Evolutionary conservation across 352 stramenopile genomes (phyloP).

Genomic region (Hyaloperonospora brassicae): DNA sequence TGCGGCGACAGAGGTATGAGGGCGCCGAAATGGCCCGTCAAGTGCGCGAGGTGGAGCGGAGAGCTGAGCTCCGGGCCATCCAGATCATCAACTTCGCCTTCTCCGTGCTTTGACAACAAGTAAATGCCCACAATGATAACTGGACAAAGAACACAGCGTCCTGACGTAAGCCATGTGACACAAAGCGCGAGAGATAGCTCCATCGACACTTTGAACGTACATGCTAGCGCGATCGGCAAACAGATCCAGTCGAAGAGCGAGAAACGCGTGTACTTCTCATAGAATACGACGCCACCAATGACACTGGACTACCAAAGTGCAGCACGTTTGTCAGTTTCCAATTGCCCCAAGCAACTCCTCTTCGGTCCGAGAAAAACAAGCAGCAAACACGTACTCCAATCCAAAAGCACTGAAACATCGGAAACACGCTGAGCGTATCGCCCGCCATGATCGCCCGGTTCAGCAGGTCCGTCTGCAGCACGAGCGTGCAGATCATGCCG

Average conservation of each 20-base stretch:
- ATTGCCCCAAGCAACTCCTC: not conserved
- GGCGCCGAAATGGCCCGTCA: constrained; percentile 69
- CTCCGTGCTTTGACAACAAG: constrained; percentile 65
- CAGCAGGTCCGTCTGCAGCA: constrained; percentile 77
- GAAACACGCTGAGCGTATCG: constrained; percentile 80
- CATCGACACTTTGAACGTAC: constrained; percentile 29
- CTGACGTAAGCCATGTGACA: constrained; percentile 2
- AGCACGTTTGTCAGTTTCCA: not conserved
- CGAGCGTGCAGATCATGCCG: constrained; percentile 72
- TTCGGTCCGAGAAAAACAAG: not conserved
- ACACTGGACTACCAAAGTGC: constrained; percentile 57
- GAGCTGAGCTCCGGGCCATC: constrained; percentile 25
- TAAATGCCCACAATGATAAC: constrained; percentile 84
- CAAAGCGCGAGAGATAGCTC: not conserved
- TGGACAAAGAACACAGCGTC: constrained; percentile 13
- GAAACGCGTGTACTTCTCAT: constrained; percentile 78
- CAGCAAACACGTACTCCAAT: constrained; percentile 50
- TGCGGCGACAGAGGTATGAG: constrained; percentile 74
- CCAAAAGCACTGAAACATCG: constrained; percentile 87
- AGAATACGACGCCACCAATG: constrained; percentile 77
- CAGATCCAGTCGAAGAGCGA: constrained; percentile 76
- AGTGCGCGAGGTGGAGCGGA: constrained; percentile 31
- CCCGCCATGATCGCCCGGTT: constrained; percentile 81
- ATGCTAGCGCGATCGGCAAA: constrained; percentile 61
- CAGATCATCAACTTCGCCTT: constrained; percentile 37